Evolutionary conservation across 805 yeast genomes (phyloP).

Genomic region (Wickerhamomyces tratensis): DNA sequence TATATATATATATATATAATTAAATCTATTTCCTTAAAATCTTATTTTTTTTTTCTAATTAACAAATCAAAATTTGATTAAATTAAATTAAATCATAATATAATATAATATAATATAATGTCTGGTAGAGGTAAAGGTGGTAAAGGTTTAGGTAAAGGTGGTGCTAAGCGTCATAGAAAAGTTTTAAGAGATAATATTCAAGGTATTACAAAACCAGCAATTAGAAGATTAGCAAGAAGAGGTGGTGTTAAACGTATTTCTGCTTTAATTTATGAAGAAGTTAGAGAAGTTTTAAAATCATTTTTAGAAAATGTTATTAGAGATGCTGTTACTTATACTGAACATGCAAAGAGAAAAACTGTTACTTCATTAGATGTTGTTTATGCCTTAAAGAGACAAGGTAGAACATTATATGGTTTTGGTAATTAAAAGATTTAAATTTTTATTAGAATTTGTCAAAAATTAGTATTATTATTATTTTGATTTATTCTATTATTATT

Average conservation of each 20-base stretch:
- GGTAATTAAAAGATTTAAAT: slow-evolving; percentile 66
- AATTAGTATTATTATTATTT: no score
- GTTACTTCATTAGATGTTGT: slow-evolving; percentile 98
- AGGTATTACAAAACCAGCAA: slow-evolving; percentile 99
- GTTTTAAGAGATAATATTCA: slow-evolving; percentile 98
- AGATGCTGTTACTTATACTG: slow-evolving; percentile 99
- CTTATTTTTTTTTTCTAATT: no score
- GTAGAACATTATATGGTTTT: slow-evolving; percentile 99
- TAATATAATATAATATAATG: slow-evolving; percentile 35
- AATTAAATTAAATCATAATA: no score
- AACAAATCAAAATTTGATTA: no score
- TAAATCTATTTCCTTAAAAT: no score
- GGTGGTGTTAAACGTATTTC: slow-evolving; percentile 99
- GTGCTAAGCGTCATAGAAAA: slow-evolving; percentile 99
- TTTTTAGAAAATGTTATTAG: slow-evolving; percentile 96
- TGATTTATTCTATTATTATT: no score
- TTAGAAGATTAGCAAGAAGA: slow-evolving; percentile 99
- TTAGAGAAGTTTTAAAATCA: slow-evolving; percentile 91
- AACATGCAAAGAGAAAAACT: slow-evolving; percentile 99
- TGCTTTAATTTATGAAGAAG: slow-evolving; percentile 97
- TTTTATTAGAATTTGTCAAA: no score
- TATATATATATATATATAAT: no score
- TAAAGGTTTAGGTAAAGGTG: slow-evolving; percentile 99
- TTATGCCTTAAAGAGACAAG: slow-evolving; percentile 99
- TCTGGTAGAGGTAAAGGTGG: slow-evolving; percentile 99